Base-by-base conservation (phyloP, 768 basidiomycete species). In the Leccinum truebloodii region DNA sequence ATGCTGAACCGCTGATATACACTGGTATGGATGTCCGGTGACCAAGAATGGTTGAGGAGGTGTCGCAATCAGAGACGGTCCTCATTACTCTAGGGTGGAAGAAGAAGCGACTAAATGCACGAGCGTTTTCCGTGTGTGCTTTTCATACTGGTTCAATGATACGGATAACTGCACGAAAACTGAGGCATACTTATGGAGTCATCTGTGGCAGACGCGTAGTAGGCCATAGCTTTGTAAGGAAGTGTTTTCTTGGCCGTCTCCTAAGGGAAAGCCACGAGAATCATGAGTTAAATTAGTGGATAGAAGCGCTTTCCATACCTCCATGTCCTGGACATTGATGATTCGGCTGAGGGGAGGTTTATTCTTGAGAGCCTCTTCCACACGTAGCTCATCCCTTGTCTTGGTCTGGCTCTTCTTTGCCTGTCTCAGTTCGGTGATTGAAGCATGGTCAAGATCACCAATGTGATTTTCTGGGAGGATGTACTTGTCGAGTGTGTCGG, bases 191-290 rank as follows among this genome's bases (percentile, higher is more conserved):
- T 78, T 64, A 88, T 82, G 69, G 90, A 87, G 68, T 95, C 94
- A 68, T 97, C 95, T 1, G 92, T 81, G 9, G 92, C 89, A 26
- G 93, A 94, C 6, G 86, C 83, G 74, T 95, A 95, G 74, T 94
- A 95, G 3, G 92, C 86, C 68, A 86, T 79, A 1, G 92, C 92
- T 65, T 86, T 90, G 69, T 85, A 79, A 4, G 86, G 84, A 59
- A 97, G 80, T 3, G 89, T 79, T 54, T 84, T 81, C 67, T 82
- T 83, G 9, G 94, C 94, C 22, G 91, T 82, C 28, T 80, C 79
- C 91, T 92, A 26, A 14, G 22, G 18, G 8, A 8, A 41, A 52
- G 44, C 6, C 7, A 39, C 37, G 37, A 39, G 18, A 32, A 24
- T 61, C 7, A 44, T 35, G 46, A 41, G 48, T 32, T 16, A 35